Evolutionary conservation across 768 basidiomycete species (phyloP).

Genomic region (Leccinum uliginosum): DNA sequence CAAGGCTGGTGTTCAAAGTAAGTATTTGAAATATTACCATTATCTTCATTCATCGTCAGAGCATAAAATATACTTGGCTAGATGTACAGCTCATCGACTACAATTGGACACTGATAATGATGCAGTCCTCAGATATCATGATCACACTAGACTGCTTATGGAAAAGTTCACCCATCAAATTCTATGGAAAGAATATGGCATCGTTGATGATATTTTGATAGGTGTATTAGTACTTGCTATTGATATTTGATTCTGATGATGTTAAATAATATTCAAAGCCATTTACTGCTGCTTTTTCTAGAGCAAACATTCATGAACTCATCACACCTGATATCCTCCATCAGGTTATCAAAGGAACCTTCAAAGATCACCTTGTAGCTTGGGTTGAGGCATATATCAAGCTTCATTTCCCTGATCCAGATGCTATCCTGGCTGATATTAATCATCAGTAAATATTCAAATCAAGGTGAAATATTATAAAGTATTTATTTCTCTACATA

Average conservation of each 20-base stretch:
- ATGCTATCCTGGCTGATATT: background rate
- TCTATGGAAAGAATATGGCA: background rate
- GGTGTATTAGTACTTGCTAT: background rate
- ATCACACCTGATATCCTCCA: background rate
- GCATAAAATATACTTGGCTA: background rate
- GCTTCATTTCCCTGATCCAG: background rate
- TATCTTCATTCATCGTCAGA: background rate
- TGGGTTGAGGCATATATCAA: background rate
- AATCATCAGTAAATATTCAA: background rate
- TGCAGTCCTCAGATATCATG: too few species aligned
- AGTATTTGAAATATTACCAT: background rate
- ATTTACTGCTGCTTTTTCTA: background rate
- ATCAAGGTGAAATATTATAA: too few species aligned
- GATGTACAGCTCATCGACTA: background rate
- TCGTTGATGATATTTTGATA: background rate
- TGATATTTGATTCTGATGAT: background rate
- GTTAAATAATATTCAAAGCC: background rate
- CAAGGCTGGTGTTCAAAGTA: slow-evolving; percentile 3
- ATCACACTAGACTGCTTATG: background rate
- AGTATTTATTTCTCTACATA: background rate
- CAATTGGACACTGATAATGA: background rate
- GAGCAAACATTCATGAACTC: background rate
- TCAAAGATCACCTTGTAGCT: background rate
- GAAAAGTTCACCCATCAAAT: background rate
- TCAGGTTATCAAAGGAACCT: background rate